Conservation (phyloP, 495 filamentous ascomycete genomes). For the Pyrenula massariospora region DNA sequence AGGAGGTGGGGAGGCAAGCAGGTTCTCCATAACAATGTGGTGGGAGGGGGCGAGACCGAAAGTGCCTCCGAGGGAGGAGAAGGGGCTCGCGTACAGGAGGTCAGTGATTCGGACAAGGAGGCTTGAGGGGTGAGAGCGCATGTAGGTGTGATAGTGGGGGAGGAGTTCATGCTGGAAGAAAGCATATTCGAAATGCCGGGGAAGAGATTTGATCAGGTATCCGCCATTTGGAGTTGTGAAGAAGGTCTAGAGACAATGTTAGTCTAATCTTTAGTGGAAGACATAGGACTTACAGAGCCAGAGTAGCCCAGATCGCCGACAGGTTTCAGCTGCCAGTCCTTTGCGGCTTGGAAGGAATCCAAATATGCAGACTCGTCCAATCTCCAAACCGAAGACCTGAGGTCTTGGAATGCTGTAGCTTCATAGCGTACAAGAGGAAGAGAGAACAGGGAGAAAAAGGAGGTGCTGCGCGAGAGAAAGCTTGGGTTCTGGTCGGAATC, state of each 20-base stretch:
- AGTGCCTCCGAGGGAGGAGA: slow-evolving; percentile 38
- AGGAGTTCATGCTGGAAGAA: slow-evolving; percentile 57
- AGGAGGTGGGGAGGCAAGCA: slow-evolving; percentile 42
- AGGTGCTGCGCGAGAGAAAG: background rate
- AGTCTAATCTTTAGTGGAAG: background rate
- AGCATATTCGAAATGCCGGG: slow-evolving; percentile 51
- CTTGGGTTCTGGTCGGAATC: background rate
- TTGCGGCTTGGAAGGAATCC: slow-evolving; percentile 33
- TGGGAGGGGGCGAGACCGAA: slow-evolving; percentile 46
- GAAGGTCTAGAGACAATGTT: slow-evolving; percentile 38
- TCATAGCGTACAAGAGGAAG: background rate
- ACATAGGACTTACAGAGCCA: slow-evolving; percentile 31
- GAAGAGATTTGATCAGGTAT: slow-evolving; percentile 56
- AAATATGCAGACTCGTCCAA: slow-evolving; percentile 43
- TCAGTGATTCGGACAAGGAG: slow-evolving; percentile 59
- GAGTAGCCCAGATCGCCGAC: slow-evolving; percentile 50
- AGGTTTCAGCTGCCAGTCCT: slow-evolving; percentile 22
- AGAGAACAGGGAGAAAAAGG: background rate
- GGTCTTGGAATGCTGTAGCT: slow-evolving; percentile 10
- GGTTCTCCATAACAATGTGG: slow-evolving; percentile 65
- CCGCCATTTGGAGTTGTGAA: slow-evolving; percentile 47
- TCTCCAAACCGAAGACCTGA: slow-evolving; percentile 32
- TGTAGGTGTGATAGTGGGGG: slow-evolving; percentile 45
- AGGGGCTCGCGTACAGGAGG: slow-evolving; percentile 39
- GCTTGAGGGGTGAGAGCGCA: slow-evolving; percentile 40